Evolutionary conservation across 305 asterid species (phyloP).

Genomic region (Fraxinus floribunda): DNA sequence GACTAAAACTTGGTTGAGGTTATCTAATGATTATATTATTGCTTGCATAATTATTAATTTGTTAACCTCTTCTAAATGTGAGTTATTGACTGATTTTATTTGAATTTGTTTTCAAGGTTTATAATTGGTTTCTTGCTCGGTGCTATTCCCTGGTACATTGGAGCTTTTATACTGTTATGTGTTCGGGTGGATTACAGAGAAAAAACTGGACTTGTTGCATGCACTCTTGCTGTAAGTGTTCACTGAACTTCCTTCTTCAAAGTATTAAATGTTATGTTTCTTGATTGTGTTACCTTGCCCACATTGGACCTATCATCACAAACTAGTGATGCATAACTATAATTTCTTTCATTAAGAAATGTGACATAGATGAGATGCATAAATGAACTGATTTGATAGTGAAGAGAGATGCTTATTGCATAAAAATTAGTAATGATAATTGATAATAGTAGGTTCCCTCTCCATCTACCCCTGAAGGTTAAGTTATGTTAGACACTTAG

Average conservation of each 20-base stretch:
- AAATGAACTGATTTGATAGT: neutral
- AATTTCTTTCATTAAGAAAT: neutral
- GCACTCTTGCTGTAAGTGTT: slow-evolving; percentile 77
- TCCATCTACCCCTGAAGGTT: neutral
- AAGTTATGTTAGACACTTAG: neutral
- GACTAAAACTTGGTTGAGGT: neutral
- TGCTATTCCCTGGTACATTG: slow-evolving; percentile 88
- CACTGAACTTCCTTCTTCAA: neutral
- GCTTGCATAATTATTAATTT: slow-evolving; percentile 3
- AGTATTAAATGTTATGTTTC: neutral
- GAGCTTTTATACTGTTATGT: slow-evolving; percentile 73
- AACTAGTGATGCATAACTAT: neutral
- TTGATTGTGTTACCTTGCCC: neutral
- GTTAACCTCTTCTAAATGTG: neutral
- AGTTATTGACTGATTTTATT: slow-evolving; percentile 10
- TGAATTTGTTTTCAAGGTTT: slow-evolving; percentile 50
- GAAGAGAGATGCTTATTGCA: neutral
- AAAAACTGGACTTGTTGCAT: slow-evolving; percentile 86
- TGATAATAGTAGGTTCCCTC: neutral
- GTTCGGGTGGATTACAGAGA: slow-evolving; percentile 84
- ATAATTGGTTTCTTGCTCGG: slow-evolving; percentile 80
- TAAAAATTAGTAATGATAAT: neutral
- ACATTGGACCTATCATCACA: neutral
- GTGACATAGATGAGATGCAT: neutral
- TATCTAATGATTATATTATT: neutral